phyloP scores from a whole-genome alignment of 495 filamentous ascomycete species.

The Hyaloscypha bicolor region DNA sequence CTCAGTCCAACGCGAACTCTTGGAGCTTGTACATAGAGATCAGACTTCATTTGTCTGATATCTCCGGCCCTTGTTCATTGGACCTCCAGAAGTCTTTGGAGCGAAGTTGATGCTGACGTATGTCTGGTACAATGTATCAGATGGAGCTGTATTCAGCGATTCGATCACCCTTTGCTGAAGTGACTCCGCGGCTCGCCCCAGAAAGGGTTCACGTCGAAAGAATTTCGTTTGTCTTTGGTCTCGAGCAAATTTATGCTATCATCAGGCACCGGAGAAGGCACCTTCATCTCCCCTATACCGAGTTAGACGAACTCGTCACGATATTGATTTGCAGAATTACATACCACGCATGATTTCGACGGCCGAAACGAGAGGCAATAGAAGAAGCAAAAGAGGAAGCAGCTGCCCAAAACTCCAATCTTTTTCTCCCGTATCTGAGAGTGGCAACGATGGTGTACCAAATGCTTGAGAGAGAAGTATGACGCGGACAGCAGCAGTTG shows the following conservation, averaged over 20 bases:
- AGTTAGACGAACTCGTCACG: not conserved
- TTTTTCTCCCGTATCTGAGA: slow-evolving; percentile 52
- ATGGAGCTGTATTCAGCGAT: not conserved
- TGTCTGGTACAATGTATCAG: too few species aligned
- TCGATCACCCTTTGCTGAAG: not conserved
- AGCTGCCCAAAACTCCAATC: slow-evolving; percentile 62
- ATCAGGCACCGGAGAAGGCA: slow-evolving; percentile 41
- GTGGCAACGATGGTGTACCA: slow-evolving; percentile 41
- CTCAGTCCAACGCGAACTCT: too few species aligned
- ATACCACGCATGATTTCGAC: slow-evolving; percentile 56
- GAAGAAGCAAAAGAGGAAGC: slow-evolving; percentile 52
- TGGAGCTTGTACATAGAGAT: too few species aligned
- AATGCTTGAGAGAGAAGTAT: slow-evolving; percentile 56
- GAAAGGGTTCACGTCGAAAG: not conserved
- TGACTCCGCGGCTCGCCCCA: not conserved
- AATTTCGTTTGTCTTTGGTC: slow-evolving; percentile 11
- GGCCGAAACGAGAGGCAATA: slow-evolving; percentile 54
- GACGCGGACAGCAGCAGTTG: slow-evolving; percentile 51
- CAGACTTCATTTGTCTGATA: too few species aligned
- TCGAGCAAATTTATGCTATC: slow-evolving; percentile 31
- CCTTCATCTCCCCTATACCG: slow-evolving; percentile 41
- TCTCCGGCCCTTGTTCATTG: too few species aligned
- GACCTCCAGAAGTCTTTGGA: too few species aligned
- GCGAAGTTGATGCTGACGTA: too few species aligned
- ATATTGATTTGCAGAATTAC: not conserved